These are phyloP conservation scores for Phaffomyces opuntiae DNA, from an alignment of 805 yeast species.

Conservation along the genomic window DNA sequence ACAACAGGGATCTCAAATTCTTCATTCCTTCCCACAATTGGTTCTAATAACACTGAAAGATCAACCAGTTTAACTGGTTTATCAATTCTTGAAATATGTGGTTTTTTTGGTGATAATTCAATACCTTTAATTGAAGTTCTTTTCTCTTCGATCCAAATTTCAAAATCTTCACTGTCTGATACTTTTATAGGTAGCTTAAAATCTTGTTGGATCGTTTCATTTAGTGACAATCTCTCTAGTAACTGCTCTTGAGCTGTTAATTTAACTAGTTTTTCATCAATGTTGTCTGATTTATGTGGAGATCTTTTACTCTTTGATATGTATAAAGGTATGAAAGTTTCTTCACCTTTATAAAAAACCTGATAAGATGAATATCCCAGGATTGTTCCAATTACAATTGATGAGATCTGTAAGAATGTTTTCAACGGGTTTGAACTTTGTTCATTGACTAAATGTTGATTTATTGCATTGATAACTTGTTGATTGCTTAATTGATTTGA, in stretches of 20 bases:
- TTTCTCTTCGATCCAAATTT: conserved; percentile 20
- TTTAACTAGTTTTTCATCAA: conserved; percentile 15
- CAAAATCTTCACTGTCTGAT: conserved; percentile 13
- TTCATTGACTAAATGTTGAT: conserved; percentile 3
- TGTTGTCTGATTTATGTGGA: conserved; percentile 5
- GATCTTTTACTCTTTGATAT: conserved; percentile 12
- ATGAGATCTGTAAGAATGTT: not conserved
- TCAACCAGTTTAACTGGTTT: conserved; percentile 15
- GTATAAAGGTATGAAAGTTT: conserved; percentile 19
- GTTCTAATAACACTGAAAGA: conserved; percentile 13
- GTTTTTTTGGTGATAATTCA: conserved; percentile 17
- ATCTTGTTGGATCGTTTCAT: conserved; percentile 11
- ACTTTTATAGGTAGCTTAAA: conserved; percentile 18
- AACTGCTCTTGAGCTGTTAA: conserved; percentile 19
- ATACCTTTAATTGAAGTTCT: conserved; percentile 17
- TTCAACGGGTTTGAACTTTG: conserved; percentile 1
- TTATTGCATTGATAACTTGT: conserved; percentile 9
- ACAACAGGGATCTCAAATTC: conserved; percentile 17
- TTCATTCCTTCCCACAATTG: conserved; percentile 14
- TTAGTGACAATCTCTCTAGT: conserved; percentile 18
- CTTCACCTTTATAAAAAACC: conserved; percentile 10
- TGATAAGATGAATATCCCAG: conserved; percentile 14
- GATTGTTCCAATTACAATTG: conserved; percentile 13
- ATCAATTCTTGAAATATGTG: conserved; percentile 11
- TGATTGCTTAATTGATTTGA: not conserved